Conservation (phyloP, 257 asterid species). For the Fraxinus americana region DNA sequence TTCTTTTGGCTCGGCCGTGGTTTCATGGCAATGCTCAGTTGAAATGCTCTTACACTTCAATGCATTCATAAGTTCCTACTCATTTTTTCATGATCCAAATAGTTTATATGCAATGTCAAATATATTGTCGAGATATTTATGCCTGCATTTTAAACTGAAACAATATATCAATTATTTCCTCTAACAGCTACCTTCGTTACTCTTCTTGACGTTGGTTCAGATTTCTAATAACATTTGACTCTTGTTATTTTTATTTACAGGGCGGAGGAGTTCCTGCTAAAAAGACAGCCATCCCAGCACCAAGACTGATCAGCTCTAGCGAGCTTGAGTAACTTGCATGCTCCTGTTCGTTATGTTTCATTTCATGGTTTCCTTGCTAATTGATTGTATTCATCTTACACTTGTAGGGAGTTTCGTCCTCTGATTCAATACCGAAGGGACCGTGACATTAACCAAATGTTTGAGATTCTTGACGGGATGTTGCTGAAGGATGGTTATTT, state of each 20-base stretch:
- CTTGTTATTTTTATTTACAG: constrained; percentile 39
- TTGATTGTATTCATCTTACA: constrained; percentile 22
- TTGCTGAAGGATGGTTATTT: constrained; percentile 93
- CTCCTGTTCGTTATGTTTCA: constrained; percentile 17
- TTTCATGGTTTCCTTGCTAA: constrained; percentile 22
- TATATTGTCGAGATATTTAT: background rate
- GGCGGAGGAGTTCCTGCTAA: constrained; percentile 83
- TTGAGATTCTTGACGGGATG: constrained; percentile 90
- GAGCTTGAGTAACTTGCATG: constrained; percentile 81
- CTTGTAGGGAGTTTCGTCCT: constrained; percentile 85
- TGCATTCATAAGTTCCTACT: background rate
- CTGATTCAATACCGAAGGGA: constrained; percentile 85
- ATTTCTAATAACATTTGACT: constrained; percentile 15
- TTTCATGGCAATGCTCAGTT: background rate
- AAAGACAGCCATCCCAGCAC: constrained; percentile 71
- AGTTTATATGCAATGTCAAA: constrained; percentile 14
- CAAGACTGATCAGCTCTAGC: constrained; percentile 84
- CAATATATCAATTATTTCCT: background rate
- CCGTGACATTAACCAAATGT: constrained; percentile 68
- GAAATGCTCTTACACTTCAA: background rate
- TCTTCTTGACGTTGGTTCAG: constrained; percentile 10
- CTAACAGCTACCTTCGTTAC: background rate
- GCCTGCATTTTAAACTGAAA: background rate
- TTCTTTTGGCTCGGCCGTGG: background rate
- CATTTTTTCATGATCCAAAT: constrained; percentile 18